Conservation (phyloP, 257 asterid genomes). For the Fraxinus excelsior region DNA sequence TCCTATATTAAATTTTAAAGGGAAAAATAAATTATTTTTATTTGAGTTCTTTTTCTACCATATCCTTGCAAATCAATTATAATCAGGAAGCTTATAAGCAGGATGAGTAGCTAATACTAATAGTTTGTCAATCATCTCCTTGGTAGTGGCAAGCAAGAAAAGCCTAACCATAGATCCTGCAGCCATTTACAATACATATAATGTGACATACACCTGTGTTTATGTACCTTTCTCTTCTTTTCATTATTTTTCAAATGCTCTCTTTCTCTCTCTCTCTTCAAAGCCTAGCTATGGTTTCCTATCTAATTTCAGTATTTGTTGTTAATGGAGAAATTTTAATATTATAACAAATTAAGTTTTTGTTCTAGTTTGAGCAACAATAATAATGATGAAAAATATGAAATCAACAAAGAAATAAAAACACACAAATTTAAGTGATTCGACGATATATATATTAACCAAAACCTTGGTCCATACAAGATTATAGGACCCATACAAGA, state of each 20-base stretch:
- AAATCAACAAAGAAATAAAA: no score
- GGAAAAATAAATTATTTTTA: no score
- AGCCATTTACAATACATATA: constrained; percentile 39
- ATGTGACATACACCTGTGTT: constrained; percentile 37
- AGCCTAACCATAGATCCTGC: constrained; percentile 29
- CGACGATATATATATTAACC: no score
- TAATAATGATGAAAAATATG: no score
- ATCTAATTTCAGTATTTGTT: not conserved
- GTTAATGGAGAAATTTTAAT: not conserved
- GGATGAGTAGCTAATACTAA: not conserved
- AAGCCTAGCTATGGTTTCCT: constrained; percentile 1
- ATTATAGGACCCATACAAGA: no score
- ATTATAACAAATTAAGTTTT: no score
- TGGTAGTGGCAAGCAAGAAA: constrained; percentile 45
- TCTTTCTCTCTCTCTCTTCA: not conserved
- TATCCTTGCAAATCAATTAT: not conserved
- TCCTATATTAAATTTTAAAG: no score
- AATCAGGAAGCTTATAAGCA: not conserved
- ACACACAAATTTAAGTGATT: no score
- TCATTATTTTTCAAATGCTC: not conserved
- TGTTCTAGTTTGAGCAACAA: no score
- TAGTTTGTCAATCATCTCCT: not conserved
- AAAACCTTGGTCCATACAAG: no score
- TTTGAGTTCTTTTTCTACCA: not conserved
- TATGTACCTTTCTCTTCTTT: not conserved